phyloP scores from a whole-genome alignment of 2,329 filamentous ascomycete species.

The Paramyrothecium sp. region DNA sequence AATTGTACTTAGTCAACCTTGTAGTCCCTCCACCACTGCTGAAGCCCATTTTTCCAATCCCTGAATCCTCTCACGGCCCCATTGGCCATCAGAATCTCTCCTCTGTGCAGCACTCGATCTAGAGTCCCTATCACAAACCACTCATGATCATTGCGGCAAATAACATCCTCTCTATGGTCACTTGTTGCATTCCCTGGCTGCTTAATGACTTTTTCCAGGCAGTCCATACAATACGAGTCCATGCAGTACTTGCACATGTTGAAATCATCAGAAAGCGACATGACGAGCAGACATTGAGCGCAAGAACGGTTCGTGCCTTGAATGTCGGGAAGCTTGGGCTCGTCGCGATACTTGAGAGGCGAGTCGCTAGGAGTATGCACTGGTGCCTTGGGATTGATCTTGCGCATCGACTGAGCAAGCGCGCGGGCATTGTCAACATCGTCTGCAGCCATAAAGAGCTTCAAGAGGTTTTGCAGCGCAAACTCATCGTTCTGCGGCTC shows the following conservation, averaged over 20 bases:
- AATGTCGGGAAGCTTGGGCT: constrained; percentile 35
- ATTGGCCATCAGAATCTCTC: constrained; percentile 33
- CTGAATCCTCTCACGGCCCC: constrained; percentile 28
- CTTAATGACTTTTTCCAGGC: constrained; percentile 27
- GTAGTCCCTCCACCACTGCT: constrained; percentile 24
- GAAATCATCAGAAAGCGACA: constrained; percentile 27
- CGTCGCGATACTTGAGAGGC: constrained; percentile 21
- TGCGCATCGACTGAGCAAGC: constrained; percentile 37
- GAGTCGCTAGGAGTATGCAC: constrained; percentile 25
- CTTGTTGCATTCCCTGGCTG: constrained; percentile 25
- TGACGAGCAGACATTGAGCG: constrained; percentile 35
- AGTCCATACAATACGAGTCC: constrained; percentile 35
- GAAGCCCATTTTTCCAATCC: constrained; percentile 33
- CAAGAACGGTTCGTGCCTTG: constrained; percentile 31
- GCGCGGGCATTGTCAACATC: constrained; percentile 34
- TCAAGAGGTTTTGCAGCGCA: constrained; percentile 38
- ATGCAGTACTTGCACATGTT: constrained; percentile 36
- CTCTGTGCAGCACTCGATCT: constrained; percentile 29
- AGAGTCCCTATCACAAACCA: constrained; percentile 38
- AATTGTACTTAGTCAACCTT: neutral
- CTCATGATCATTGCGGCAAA: constrained; percentile 34
- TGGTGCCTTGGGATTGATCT: constrained; percentile 26
- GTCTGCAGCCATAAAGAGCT: constrained; percentile 34
- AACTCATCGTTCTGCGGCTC: constrained; percentile 40
- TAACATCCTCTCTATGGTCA: constrained; percentile 23